A percentile compares a stretch with the other conserved stretches of the same genome.
phyloP scores from a whole-genome alignment of 2,329 filamentous ascomycete genomes.

The Pyrenochaeta sp. region DNA sequence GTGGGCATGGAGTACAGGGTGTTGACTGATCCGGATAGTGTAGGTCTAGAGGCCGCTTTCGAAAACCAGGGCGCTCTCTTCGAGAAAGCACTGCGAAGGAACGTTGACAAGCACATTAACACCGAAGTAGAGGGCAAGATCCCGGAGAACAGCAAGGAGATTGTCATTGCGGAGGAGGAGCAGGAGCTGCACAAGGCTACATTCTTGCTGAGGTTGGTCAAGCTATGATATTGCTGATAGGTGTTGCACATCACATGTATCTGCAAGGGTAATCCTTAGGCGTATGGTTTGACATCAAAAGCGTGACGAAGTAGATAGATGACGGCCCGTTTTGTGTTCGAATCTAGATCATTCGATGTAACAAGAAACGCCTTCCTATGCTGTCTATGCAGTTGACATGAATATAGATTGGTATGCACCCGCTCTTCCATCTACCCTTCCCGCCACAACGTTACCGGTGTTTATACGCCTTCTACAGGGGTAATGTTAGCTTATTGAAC shows the following conservation, averaged over 20 bases:
- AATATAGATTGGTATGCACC: not conserved
- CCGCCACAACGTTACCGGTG: conserved; percentile 30
- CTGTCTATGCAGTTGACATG: not conserved
- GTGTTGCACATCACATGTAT: not conserved
- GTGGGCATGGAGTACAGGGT: conserved; percentile 94
- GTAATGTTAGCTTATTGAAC: not conserved
- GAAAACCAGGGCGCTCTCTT: conserved; percentile 72
- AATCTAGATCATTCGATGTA: conserved; percentile 5
- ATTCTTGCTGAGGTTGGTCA: conserved; percentile 78
- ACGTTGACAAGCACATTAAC: conserved; percentile 73
- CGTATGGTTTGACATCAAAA: conserved; percentile 22
- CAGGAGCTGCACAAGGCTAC: conserved; percentile 86
- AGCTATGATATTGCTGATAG: conserved; percentile 59
- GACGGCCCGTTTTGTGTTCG: not conserved
- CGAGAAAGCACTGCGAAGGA: conserved; percentile 79
- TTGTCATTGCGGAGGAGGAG: conserved; percentile 80
- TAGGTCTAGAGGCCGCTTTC: conserved; percentile 76
- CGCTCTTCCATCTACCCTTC: not conserved
- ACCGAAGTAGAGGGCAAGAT: conserved; percentile 68
- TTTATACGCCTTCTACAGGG: conserved; percentile 41
- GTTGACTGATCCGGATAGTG: conserved; percentile 77
- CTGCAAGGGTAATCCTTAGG: not conserved
- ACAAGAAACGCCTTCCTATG: conserved; percentile 2
- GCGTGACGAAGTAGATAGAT: conserved; percentile 22
- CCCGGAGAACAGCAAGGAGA: conserved; percentile 59